These are phyloP conservation scores for Linum tenue DNA, from an alignment of 345 rosid species.

Conservation along the genomic window DNA sequence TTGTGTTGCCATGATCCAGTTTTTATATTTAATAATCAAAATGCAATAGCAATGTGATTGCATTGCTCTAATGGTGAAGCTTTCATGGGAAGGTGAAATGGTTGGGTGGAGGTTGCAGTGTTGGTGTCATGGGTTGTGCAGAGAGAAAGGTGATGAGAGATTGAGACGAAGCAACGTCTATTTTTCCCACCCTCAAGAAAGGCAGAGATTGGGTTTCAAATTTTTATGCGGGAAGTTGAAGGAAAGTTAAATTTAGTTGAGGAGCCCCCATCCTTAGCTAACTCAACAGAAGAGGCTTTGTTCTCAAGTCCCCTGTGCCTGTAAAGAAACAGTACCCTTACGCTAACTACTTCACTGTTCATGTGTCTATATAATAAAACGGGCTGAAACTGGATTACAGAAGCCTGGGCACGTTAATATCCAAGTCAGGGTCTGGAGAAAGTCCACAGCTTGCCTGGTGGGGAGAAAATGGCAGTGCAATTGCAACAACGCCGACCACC, in stretches of 20 bases:
- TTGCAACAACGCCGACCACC: too few relatives aligned
- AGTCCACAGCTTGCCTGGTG: too few relatives aligned
- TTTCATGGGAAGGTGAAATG: neutral
- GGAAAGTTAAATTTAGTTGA: neutral
- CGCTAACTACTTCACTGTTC: neutral
- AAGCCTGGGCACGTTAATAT: too few relatives aligned
- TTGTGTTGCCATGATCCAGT: neutral
- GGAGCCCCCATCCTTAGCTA: neutral
- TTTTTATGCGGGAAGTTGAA: neutral
- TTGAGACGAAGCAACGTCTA: constrained; percentile 24
- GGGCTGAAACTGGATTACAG: too few relatives aligned
- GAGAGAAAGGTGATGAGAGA: constrained; percentile 8
- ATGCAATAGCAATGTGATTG: neutral
- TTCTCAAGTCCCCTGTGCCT: neutral
- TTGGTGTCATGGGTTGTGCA: constrained; percentile 6
- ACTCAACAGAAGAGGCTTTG: neutral
- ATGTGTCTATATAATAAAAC: neutral
- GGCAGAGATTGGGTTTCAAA: neutral
- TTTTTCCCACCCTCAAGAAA: neutral
- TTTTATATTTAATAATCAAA: neutral
- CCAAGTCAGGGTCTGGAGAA: too few relatives aligned
- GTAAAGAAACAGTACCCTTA: neutral
- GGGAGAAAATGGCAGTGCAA: too few relatives aligned
- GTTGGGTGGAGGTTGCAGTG: neutral
- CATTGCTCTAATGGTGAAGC: constrained; percentile 1